Conservation (phyloP, 352 stramenopile species). For the Phytophthora agathidicida region DNA sequence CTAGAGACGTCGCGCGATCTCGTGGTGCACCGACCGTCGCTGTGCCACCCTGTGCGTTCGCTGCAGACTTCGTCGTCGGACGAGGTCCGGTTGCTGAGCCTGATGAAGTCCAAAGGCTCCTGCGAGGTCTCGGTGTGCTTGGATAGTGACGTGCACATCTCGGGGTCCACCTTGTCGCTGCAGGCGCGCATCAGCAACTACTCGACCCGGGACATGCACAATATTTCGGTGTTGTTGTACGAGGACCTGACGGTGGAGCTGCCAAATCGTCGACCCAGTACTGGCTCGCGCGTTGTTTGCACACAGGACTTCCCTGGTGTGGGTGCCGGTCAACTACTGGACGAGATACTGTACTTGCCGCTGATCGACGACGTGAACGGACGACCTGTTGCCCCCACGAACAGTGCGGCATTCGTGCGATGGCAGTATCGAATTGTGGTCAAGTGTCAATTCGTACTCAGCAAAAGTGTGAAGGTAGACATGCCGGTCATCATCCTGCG, state of each 20-base stretch:
- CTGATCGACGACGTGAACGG: slow-evolving; percentile 26
- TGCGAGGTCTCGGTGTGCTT: slow-evolving; percentile 35
- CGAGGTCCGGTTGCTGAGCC: slow-evolving; percentile 27
- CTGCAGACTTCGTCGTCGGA: slow-evolving; percentile 30
- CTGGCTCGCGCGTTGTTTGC: slow-evolving; percentile 30
- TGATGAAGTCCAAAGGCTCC: slow-evolving; percentile 38
- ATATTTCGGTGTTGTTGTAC: slow-evolving; percentile 33
- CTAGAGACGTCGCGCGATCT: slow-evolving; percentile 44
- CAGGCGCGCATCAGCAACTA: slow-evolving; percentile 38
- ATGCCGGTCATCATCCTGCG: slow-evolving; percentile 37
- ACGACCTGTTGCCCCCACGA: slow-evolving; percentile 27
- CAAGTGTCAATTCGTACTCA: slow-evolving; percentile 41
- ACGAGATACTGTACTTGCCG: slow-evolving; percentile 32
- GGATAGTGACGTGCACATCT: slow-evolving; percentile 37
- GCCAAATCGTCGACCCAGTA: slow-evolving; percentile 26
- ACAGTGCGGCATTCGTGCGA: slow-evolving; percentile 33
- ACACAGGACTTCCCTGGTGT: slow-evolving; percentile 31
- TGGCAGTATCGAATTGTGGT: slow-evolving; percentile 41
- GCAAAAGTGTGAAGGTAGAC: slow-evolving; percentile 44
- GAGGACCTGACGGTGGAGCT: slow-evolving; percentile 40
- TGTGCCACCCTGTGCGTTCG: slow-evolving; percentile 31
- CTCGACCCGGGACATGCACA: slow-evolving; percentile 40
- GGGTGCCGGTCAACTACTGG: slow-evolving; percentile 29
- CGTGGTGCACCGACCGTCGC: slow-evolving; percentile 17
- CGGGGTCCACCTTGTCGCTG: slow-evolving; percentile 33